phyloP scores from a whole-genome alignment of 1,284 basidiomycete genomes.

The Cutaneotrichosporon dermatis region DNA sequence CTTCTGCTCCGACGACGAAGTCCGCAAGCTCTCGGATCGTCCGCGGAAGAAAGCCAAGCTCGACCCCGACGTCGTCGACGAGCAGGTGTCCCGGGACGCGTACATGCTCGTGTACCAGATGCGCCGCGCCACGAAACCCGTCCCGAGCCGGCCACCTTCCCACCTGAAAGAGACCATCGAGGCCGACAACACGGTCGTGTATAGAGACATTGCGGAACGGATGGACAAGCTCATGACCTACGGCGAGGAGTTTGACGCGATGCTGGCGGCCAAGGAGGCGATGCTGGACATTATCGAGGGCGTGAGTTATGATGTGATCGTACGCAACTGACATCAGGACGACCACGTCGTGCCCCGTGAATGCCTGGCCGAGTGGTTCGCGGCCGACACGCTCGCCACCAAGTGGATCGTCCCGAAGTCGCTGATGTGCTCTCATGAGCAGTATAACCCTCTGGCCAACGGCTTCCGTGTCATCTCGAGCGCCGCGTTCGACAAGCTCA shows the following conservation, averaged over 20 bases:
- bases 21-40: conserved; percentile 21
- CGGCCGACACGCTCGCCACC: conserved; percentile 13
- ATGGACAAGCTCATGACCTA: not conserved
- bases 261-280: conserved; percentile 24
- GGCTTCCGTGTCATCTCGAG: conserved; percentile 25
- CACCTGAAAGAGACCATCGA: conserved; percentile 57
- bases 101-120: conserved; percentile 82
- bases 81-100: conserved; percentile 65
- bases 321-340: conserved; percentile 20
- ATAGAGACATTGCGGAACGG: conserved; percentile 20
- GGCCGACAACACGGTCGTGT: conserved; percentile 52
- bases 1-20: conserved; percentile 75
- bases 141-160: conserved; percentile 50
- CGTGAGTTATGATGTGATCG: conserved; percentile 12
- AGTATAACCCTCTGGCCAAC: conserved; percentile 20
- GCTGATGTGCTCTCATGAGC: conserved; percentile 28
- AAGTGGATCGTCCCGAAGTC: conserved; percentile 20
- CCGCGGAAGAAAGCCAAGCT: conserved; percentile 24
- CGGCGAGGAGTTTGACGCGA: conserved; percentile 4
- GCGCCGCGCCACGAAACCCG: not conserved
- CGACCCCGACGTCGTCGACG: conserved; percentile 17
- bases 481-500: conserved; percentile 26
- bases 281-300: conserved; percentile 27
- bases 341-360: conserved; percentile 32
- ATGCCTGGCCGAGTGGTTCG: conserved; percentile 28